phyloP scores from a whole-genome alignment of 148 eudicot species.

The Amaranthus palmeri region DNA sequence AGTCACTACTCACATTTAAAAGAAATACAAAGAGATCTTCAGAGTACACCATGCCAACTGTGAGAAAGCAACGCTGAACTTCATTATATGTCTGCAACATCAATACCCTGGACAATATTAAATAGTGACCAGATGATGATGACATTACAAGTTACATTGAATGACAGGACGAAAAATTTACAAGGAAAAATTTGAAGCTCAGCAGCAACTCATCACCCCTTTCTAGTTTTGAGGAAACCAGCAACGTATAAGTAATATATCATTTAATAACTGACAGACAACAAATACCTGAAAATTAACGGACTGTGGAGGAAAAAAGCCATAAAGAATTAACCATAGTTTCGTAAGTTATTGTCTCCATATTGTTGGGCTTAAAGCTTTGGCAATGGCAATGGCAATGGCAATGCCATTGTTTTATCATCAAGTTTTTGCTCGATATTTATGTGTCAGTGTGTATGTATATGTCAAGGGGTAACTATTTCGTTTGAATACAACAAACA shows the following conservation, averaged over 20 bases:
- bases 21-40: conserved; percentile 86
- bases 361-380: too few relatives aligned
- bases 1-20: conserved; percentile 66
- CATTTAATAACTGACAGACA: neutral
- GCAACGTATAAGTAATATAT: neutral
- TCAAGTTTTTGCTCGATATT: too few relatives aligned
- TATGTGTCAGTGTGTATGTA: too few relatives aligned
- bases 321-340: too few relatives aligned
- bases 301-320: neutral
- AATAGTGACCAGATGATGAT: neutral
- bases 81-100: conserved; percentile 85
- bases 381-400: too few relatives aligned
- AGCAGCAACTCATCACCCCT: neutral
- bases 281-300: neutral
- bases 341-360: too few relatives aligned
- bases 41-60: conserved; percentile 81
- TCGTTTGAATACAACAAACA: too few relatives aligned
- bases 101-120: neutral
- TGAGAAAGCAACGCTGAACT: conserved; percentile 90
- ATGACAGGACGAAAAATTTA: neutral
- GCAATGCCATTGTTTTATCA: too few relatives aligned
- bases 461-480: too few relatives aligned
- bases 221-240: neutral
- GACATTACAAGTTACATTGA: neutral
- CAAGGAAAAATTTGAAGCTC: neutral